A percentile compares a stretch with the other conserved stretches of the same genome.
Conservation (phyloP, 768 basidiomycete species). For the Mrakia blollopis region DNA sequence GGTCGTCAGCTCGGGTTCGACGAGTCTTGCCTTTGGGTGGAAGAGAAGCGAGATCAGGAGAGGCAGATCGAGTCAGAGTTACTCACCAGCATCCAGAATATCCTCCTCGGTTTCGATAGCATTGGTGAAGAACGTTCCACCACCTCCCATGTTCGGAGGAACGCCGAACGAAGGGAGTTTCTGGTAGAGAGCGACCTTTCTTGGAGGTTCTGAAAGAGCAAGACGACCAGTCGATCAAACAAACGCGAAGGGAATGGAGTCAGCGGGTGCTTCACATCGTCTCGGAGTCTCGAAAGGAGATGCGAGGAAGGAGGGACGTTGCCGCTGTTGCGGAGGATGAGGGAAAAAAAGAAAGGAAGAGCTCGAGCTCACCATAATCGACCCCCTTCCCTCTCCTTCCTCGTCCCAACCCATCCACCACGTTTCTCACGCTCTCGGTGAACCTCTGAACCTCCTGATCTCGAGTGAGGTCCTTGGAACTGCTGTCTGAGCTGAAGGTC, state of each 20-base stretch:
- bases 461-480: background rate
- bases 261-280: no score
- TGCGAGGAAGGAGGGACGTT: background rate
- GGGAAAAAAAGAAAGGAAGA: no score
- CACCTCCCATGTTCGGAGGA: conserved; percentile 6
- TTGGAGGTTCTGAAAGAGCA: background rate
- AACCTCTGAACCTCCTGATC: background rate
- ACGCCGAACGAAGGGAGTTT: conserved; percentile 20
- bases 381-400: conserved; percentile 14
- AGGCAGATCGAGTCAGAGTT: no score
- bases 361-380: conserved; percentile 4
- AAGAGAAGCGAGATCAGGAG: background rate
- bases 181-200: conserved; percentile 23
- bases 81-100: conserved; percentile 2
- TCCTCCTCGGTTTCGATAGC: conserved; percentile 12
- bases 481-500: background rate
- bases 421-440: background rate
- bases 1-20: background rate
- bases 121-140: conserved; percentile 24
- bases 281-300: background rate
- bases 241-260: background rate
- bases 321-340: background rate
- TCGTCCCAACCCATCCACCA: conserved; percentile 1
- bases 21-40: no score
- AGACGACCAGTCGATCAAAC: background rate